Evolutionary conservation across 495 filamentous ascomycete species (phyloP).

Genomic region (Aspergillus bertholletiae): DNA sequence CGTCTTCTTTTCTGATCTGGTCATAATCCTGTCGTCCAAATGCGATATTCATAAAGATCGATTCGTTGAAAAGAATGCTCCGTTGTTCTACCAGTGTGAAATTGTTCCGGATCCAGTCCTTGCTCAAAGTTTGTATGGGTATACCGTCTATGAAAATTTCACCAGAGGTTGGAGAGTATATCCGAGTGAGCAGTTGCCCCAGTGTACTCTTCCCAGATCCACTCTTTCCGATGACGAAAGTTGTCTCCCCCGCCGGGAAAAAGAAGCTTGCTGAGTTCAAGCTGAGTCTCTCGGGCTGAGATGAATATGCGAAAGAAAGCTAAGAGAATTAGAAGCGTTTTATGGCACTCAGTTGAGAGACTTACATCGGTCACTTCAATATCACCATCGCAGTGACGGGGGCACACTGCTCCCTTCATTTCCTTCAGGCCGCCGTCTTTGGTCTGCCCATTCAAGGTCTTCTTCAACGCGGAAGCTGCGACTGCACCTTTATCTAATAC

Average conservation of each 20-base stretch:
- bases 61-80: constrained; percentile 80
- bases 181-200: constrained; percentile 70
- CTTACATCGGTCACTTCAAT: constrained; percentile 70
- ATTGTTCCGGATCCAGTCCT: constrained; percentile 73
- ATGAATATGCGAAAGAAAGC: constrained; percentile 84
- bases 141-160: constrained; percentile 66
- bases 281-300: constrained; percentile 58
- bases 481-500: constrained; percentile 75
- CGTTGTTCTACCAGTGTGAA: constrained; percentile 82
- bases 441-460: constrained; percentile 29
- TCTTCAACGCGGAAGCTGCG: constrained; percentile 60
- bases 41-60: constrained; percentile 74
- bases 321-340: neutral
- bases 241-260: constrained; percentile 70
- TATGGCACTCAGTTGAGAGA: neutral
- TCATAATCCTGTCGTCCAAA: constrained; percentile 58
- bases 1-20: constrained; percentile 47
- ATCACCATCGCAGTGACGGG: constrained; percentile 53
- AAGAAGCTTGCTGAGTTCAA: constrained; percentile 58
- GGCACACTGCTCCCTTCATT: constrained; percentile 21
- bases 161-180: constrained; percentile 67
- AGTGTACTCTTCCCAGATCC: constrained; percentile 94
- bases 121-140: constrained; percentile 57
- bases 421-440: constrained; percentile 22
- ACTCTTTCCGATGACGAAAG: constrained; percentile 80